phyloP scores from a whole-genome alignment of 345 rosid species.

The Aquilaria sinensis region DNA sequence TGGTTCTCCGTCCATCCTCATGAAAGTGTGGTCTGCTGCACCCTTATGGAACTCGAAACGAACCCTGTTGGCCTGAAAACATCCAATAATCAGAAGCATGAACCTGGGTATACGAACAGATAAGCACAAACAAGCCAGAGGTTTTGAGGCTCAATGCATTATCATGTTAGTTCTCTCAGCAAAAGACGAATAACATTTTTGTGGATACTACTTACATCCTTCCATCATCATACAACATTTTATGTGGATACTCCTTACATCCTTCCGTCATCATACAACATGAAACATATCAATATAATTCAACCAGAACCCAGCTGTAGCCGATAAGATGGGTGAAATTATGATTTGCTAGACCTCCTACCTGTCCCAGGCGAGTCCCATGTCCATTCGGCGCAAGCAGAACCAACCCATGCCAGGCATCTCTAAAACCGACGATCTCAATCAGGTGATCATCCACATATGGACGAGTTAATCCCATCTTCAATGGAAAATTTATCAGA shows the following conservation, averaged over 20 bases:
- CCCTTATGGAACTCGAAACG: constrained; percentile 61
- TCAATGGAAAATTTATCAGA: constrained; percentile 2
- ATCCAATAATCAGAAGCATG: neutral
- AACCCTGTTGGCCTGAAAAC: constrained; percentile 40
- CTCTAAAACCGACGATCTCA: constrained; percentile 55
- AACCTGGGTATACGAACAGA: neutral
- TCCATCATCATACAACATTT: too few relatives aligned
- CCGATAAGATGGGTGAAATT: neutral
- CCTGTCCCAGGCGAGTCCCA: constrained; percentile 68
- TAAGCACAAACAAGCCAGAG: too few relatives aligned
- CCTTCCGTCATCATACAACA: too few relatives aligned
- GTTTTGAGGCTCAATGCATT: too few relatives aligned
- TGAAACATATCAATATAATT: too few relatives aligned
- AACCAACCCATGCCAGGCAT: constrained; percentile 55
- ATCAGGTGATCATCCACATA: constrained; percentile 53
- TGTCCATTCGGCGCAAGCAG: constrained; percentile 56
- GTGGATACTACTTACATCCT: too few relatives aligned
- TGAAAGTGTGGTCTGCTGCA: constrained; percentile 49
- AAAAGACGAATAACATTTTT: too few relatives aligned
- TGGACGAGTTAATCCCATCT: constrained; percentile 51
- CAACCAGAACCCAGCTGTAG: neutral
- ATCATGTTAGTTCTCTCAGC: too few relatives aligned
- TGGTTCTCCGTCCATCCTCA: constrained; percentile 78
- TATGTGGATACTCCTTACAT: too few relatives aligned
- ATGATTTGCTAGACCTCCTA: constrained; percentile 5